Evolutionary conservation across 106 monocot species (phyloP), one percentile per base, ranked within the genome.

Genomic region (Allium sativum): DNA sequence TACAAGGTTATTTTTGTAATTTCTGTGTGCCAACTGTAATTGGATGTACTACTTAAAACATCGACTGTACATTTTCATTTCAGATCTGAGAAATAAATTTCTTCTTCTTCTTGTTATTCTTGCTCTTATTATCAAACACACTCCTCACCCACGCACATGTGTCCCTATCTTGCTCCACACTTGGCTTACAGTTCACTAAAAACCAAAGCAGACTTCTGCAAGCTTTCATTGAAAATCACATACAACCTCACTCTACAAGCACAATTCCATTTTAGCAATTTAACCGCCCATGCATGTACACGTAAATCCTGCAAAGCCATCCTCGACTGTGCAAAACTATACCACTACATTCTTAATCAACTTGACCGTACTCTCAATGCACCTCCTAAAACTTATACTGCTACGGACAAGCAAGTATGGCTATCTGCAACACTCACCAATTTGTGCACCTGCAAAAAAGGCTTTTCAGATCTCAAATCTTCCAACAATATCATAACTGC

Each of bases 381-480:
- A 55, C 15, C 44, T 56, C 62, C 45, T 13, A 18, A 21, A 10
- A 12, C 13, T n/a, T 74, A 59, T 74, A 64, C 64, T 50, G 12
- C 50, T 41, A 6, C 68, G 14, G 87, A 87, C 71, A 48, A 61
- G 13, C 87, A 81, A 60, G 81, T 87, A 0, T 84, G 92, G 92
- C 87, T 92, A 52, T 75, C n/a, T 60, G 87, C 92, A 43, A 78
- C 84, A 10, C 76, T 84, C 46, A 87, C 92, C 31, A 92, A 81
- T 57, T 73, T 87, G 58, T 14, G 65, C n/a, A 81, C 81, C 12
- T 92, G 92, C 78, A 44, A 31, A 15, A 74, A 69, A 9, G 77
- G 80, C 9, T 83, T 92, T 80, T 65, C 63, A 42, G 74, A 79
- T 21, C 40, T 79, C 46, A 69, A 53, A 18, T 70, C 74, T 11